A percentile compares a stretch with the other conserved stretches of the same genome.
Evolutionary conservation across 2,329 filamentous ascomycete genomes (phyloP).

Genomic region (Exophiala alcalophila): DNA sequence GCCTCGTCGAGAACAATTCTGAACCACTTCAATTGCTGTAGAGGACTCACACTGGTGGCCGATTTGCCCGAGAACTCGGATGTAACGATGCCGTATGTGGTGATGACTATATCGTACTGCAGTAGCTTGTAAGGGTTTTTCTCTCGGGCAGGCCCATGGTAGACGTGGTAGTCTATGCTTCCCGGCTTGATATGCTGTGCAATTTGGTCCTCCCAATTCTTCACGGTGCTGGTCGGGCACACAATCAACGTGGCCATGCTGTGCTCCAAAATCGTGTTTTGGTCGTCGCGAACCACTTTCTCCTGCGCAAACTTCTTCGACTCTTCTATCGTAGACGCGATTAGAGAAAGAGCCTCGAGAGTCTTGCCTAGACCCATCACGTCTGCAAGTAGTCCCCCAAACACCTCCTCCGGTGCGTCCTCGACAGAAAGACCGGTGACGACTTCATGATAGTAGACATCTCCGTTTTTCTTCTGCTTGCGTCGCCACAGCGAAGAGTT

Average conservation of each 20-base stretch:
- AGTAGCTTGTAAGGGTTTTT: conserved; percentile 67
- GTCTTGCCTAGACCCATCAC: conserved; percentile 91
- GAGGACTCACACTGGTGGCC: conserved; percentile 50
- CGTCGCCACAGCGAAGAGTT: conserved; percentile 76
- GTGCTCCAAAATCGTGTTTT: conserved; percentile 57
- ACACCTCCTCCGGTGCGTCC: conserved; percentile 61
- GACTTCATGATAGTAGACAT: conserved; percentile 71
- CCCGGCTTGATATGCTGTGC: conserved; percentile 69
- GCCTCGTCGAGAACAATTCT: conserved; percentile 92
- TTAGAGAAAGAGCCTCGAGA: conserved; percentile 76
- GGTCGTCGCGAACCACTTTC: conserved; percentile 32
- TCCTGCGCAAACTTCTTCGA: conserved; percentile 61
- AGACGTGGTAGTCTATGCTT: conserved; percentile 71
- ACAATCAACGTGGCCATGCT: conserved; percentile 79
- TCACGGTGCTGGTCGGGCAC: conserved; percentile 83
- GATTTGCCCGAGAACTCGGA: conserved; percentile 67
- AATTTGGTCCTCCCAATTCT: conserved; percentile 94
- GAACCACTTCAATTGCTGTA: conserved; percentile 84
- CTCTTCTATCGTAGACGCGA: conserved; percentile 63
- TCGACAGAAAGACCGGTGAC: conserved; percentile 70
- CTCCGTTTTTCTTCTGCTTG: conserved; percentile 55
- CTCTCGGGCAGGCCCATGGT: conserved; percentile 76
- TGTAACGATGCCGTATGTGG: conserved; percentile 85
- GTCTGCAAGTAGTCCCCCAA: conserved; percentile 74
- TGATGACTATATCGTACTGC: conserved; percentile 79